phyloP scores from a whole-genome alignment of 1,284 basidiomycete genomes.

The Fomitopsis betulina region DNA sequence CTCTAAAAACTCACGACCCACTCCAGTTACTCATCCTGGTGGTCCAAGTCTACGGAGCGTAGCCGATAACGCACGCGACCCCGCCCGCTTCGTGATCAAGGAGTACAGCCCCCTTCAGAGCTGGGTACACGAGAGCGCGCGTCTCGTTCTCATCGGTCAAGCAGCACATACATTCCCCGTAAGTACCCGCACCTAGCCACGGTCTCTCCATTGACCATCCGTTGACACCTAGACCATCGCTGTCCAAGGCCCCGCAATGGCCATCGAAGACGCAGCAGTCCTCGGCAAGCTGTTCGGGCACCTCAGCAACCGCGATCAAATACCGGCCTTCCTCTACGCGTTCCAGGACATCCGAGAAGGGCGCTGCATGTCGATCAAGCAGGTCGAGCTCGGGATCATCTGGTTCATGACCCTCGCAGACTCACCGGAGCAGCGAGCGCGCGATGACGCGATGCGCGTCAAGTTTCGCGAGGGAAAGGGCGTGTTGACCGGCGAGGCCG shows the following conservation, averaged over 20 bases:
- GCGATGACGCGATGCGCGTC: slow-evolving; percentile 38
- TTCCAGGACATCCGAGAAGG: slow-evolving; percentile 43
- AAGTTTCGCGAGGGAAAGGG: slow-evolving; percentile 33
- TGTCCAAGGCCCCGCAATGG: slow-evolving; percentile 37
- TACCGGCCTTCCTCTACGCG: slow-evolving; percentile 44
- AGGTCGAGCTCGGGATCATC: slow-evolving; percentile 17
- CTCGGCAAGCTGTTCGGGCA: slow-evolving; percentile 57
- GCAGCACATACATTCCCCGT: slow-evolving; percentile 52
- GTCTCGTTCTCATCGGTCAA: slow-evolving; percentile 26
- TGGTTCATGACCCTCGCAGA: slow-evolving; percentile 16
- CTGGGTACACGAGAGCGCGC: slow-evolving; percentile 24
- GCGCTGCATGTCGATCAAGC: slow-evolving; percentile 13
- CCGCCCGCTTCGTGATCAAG: slow-evolving; percentile 11
- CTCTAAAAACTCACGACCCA: too few species aligned
- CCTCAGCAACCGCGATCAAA: slow-evolving; percentile 43
- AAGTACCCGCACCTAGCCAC: slow-evolving; percentile 17
- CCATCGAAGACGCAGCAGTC: slow-evolving; percentile 50
- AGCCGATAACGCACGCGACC: slow-evolving; percentile 17
- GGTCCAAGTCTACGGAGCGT: slow-evolving; percentile 20
- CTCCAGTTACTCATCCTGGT: slow-evolving; percentile 14
- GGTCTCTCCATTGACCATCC: neutral
- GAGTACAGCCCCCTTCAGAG: slow-evolving; percentile 20
- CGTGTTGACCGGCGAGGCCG: slow-evolving; percentile 27
- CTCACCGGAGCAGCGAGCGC: slow-evolving; percentile 29
- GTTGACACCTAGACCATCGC: slow-evolving; percentile 25